Base-by-base conservation (phyloP, 2,329 filamentous ascomycete genomes). In the Didymella sp. region DNA sequence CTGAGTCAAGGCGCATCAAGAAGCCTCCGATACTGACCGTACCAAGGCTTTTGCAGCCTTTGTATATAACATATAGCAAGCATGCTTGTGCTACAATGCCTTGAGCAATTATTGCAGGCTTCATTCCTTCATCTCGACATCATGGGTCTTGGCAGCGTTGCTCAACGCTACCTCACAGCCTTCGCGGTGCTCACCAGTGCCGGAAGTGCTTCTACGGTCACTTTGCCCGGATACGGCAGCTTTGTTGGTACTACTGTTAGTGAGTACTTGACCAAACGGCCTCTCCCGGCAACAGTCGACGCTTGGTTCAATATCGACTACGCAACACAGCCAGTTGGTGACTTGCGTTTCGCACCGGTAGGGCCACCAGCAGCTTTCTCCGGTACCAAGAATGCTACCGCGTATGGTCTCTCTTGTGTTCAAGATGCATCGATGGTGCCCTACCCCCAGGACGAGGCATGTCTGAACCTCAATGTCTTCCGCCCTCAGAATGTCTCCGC, bases 231-330 rank as follows among this genome's bases (percentile, higher is more conserved):
- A 7, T 79, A 79, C 42, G 77, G 77, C 19, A 70, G 59, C 11
- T 79, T 79, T 56, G 50, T 64, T 22, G 77, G 77, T 15, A 78
- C 69, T 1, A 64, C 68, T 6, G 56, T 79, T 46, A 72, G 71
- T 25, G 61, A 69, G 25, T 78, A 74, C 1, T 49, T 78, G 31
- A 78, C 70, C 27, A 74, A 75, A 44, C 67, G 71, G 17, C 51
- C 68, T 8, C 67, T 79, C 0, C 67, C 73, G 5, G 62, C 59
- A 3, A 38, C 71, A 0, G 76, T 81, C 2, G 77, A 81, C 40
- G 79, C 80, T 3, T 81, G 79, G 80, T 70, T 81, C 2, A 79
- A 79, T 1, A 79, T 81, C 25, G 78, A 80, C 62, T 81, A 80
- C 40, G 73, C 79, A 0, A 75, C 78, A 0, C 71, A 71, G 41